Percentiles rank a stretch among this genome's conserved stretches.
phyloP scores from a whole-genome alignment of 345 rosid species.

The Brassica juncea region DNA sequence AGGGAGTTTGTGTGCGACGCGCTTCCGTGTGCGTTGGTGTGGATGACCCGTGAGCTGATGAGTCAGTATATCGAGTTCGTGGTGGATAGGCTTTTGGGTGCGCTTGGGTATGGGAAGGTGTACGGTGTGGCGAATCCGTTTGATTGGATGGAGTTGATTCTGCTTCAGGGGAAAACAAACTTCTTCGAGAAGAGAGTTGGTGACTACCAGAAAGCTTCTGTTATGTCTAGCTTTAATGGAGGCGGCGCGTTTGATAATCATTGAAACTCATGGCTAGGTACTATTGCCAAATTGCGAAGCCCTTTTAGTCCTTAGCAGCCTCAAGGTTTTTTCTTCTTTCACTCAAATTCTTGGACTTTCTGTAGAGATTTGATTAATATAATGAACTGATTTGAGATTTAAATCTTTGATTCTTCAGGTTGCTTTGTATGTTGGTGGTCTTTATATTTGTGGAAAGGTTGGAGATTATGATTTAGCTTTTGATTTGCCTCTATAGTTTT shows the following conservation, averaged over 20 bases:
- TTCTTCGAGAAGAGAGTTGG: constrained; percentile 37
- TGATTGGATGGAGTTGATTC: constrained; percentile 94
- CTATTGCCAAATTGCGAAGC: no score
- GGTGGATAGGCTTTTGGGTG: constrained; percentile 70
- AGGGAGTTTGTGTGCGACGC: constrained; percentile 69
- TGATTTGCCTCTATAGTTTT: no score
- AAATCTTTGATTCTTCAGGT: no score
- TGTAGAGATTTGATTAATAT: no score
- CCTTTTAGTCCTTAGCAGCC: no score
- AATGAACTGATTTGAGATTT: no score
- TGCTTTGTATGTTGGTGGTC: no score
- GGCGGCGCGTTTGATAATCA: constrained; percentile 46
- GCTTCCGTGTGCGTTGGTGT: constrained; percentile 81
- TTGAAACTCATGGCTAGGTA: no score
- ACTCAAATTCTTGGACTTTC: no score
- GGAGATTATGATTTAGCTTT: no score
- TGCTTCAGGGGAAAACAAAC: constrained; percentile 83
- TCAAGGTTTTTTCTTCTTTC: no score
- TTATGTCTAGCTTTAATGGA: constrained; percentile 64
- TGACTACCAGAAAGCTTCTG: constrained; percentile 81
- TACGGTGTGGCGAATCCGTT: constrained; percentile 66
- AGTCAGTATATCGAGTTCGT: constrained; percentile 89
- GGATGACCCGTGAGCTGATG: constrained; percentile 79
- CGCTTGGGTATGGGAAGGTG: constrained; percentile 68
- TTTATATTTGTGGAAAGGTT: no score